Evolutionary conservation across 306 rosid genomes (phyloP).

Genomic region (Vachellia pachyceras): DNA sequence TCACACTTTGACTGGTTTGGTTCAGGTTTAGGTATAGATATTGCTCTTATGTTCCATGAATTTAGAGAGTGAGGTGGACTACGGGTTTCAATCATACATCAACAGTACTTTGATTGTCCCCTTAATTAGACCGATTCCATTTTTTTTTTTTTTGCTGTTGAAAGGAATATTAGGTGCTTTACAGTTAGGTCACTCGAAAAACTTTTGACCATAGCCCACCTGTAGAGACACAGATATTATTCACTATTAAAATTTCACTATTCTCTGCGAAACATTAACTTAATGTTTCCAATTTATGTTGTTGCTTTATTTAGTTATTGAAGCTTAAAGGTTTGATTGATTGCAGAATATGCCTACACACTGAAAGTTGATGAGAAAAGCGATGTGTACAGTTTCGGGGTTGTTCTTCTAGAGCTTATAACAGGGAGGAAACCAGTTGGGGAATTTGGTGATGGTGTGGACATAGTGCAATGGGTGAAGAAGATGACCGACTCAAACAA

Average conservation of each 20-base stretch:
- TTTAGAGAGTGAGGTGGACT: conserved; percentile 17
- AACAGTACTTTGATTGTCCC: conserved; percentile 15
- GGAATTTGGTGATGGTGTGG: conserved; percentile 91
- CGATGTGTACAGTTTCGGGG: conserved; percentile 90
- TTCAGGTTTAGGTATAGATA: conserved; percentile 22
- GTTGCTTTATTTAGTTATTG: no score
- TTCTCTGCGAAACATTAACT: not conserved
- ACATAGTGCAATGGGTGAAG: conserved; percentile 85
- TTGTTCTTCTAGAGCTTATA: conserved; percentile 77
- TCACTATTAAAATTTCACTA: not conserved
- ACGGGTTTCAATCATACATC: conserved; percentile 16
- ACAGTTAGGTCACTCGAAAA: conserved; percentile 12
- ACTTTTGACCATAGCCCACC: conserved; percentile 37
- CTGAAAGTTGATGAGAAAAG: conserved; percentile 88
- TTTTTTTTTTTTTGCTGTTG: conserved; percentile 32
- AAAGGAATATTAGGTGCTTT: conserved; percentile 34
- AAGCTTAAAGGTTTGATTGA: conserved; percentile 31
- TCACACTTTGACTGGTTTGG: conserved; percentile 28
- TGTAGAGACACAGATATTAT: conserved; percentile 18
- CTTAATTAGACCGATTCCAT: conserved; percentile 21
- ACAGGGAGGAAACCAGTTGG: conserved; percentile 87
- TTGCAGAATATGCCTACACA: conserved; percentile 89
- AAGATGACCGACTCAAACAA: conserved; percentile 60
- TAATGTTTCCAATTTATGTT: not conserved
- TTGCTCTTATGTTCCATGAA: conserved; percentile 36